Evolutionary conservation across 495 filamentous ascomycete genomes (phyloP).

Genomic region (Trichoderma erinaceum): DNA sequence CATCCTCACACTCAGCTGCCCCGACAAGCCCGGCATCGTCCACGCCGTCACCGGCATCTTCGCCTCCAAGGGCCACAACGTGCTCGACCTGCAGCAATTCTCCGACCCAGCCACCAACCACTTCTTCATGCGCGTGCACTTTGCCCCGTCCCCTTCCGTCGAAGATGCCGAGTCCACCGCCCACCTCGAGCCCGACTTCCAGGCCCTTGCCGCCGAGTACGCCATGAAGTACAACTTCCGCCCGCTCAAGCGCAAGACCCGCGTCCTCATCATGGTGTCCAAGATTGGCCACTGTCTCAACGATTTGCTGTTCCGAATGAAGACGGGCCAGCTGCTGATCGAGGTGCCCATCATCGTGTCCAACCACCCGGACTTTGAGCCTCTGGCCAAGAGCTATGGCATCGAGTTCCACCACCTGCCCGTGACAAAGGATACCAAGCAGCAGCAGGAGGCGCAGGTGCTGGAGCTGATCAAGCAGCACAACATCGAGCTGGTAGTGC

Average conservation of each 20-base stretch:
- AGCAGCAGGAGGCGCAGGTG: conserved; percentile 57
- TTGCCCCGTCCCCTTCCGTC: conserved; percentile 40
- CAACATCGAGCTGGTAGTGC: conserved; percentile 63
- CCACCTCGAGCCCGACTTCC: conserved; percentile 46
- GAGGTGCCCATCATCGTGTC: conserved; percentile 64
- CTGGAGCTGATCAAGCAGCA: conserved; percentile 57
- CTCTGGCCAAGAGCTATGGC: conserved; percentile 61
- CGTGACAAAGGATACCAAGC: conserved; percentile 62
- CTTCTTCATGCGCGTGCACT: conserved; percentile 77
- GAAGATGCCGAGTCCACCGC: conserved; percentile 22
- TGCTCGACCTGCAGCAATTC: conserved; percentile 69
- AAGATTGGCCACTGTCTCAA: conserved; percentile 78
- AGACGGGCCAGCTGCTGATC: conserved; percentile 57
- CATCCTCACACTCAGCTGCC: conserved; percentile 69
- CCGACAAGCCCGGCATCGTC: conserved; percentile 69
- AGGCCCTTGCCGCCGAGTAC: conserved; percentile 49
- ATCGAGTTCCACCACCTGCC: conserved; percentile 69
- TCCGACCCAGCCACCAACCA: conserved; percentile 56
- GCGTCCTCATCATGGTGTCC: conserved; percentile 72
- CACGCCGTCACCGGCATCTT: conserved; percentile 68
- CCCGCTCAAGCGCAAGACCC: conserved; percentile 54
- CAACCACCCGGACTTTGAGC: conserved; percentile 66
- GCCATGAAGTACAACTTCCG: conserved; percentile 58
- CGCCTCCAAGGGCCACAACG: conserved; percentile 59
- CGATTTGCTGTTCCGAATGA: conserved; percentile 67